Evolutionary conservation across 345 rosid genomes (phyloP), one percentile per base, ranked within the genome.

Genomic region (Anacardium occidentale): DNA sequence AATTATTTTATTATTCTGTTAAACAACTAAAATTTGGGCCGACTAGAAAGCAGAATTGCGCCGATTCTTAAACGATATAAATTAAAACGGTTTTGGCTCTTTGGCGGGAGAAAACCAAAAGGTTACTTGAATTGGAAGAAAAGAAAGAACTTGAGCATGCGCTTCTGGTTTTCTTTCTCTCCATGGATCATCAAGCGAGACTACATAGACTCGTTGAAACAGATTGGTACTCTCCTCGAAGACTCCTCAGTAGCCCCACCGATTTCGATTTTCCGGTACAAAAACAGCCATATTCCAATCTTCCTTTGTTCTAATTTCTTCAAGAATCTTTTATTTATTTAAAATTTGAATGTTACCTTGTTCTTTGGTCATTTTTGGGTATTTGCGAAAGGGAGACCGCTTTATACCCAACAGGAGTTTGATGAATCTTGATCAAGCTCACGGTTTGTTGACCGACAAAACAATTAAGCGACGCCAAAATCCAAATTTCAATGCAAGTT

Each of bases 371-470:
- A n/a, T n/a, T 69, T 74, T 14, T 56, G 51, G 68, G 29, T 76
- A 26, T 51, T 12, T 18, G 37, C 18, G 15, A 25, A 61, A 87
- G 87, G 90, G 88, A 10, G 86, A 81, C 29, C 81, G 85, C 56
- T 84, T 83, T 59, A 72, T 84, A 69, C 88, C 90, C 37, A 87
- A 73, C 59, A 64, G 84, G 68, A 81, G 88, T 81, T 81, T 83
- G 82, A 87, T 87, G 87, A 78, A 87, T 81, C 84, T 87, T 66
- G 90, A 84, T 81, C 83, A 81, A 83, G 88, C 84, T 82, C 84
- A 72, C 40, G 55, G 77, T 67, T 76, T 78, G 72, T 81, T 84
- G 73, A 87, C 85, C 24, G 74, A 80, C 71, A 70, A 14, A 50
- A 50, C 53, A n/a, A 71, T 66, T 47, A 64, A 66, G 48, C 62